These are phyloP conservation scores for Trichosanthes cucumerina DNA, from an alignment of 306 rosid genomes.

Conservation along the genomic window DNA sequence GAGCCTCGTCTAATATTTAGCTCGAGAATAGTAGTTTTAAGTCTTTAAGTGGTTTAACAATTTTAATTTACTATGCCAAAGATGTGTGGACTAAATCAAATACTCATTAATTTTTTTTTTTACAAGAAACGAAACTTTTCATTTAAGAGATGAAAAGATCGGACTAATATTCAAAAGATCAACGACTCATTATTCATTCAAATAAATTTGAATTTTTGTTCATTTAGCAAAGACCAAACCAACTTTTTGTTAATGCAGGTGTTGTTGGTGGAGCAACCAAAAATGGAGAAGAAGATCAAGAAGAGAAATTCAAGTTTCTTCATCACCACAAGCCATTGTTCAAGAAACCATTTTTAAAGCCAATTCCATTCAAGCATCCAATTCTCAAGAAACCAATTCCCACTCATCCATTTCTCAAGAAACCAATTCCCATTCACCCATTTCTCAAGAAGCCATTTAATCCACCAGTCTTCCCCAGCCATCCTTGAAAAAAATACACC, in stretches of 20 bases:
- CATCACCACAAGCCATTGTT: conserved; percentile 11
- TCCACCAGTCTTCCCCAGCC: conserved; percentile 5
- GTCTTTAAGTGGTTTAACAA: background rate
- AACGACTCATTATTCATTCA: background rate
- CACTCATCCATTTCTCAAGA: background rate
- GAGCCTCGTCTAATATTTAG: background rate
- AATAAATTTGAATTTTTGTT: background rate
- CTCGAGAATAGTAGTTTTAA: background rate
- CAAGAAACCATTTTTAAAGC: background rate
- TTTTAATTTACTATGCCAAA: background rate
- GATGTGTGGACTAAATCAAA: background rate
- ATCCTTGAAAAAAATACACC: background rate
- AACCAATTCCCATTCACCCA: background rate
- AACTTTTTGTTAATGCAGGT: background rate
- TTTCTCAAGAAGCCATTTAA: background rate
- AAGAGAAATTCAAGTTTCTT: conserved; percentile 5
- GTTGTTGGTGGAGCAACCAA: background rate
- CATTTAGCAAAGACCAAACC: background rate
- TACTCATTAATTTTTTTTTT: no score
- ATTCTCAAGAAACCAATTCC: background rate
- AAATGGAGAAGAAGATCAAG: background rate
- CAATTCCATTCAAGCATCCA: background rate
- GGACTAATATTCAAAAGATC: no score
- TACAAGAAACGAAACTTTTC: no score
- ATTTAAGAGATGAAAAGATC: no score